Percentiles rank a stretch among this genome's conserved stretches.
phyloP scores from a whole-genome alignment of 768 basidiomycete genomes.

The Leucocoprinus leucothites region DNA sequence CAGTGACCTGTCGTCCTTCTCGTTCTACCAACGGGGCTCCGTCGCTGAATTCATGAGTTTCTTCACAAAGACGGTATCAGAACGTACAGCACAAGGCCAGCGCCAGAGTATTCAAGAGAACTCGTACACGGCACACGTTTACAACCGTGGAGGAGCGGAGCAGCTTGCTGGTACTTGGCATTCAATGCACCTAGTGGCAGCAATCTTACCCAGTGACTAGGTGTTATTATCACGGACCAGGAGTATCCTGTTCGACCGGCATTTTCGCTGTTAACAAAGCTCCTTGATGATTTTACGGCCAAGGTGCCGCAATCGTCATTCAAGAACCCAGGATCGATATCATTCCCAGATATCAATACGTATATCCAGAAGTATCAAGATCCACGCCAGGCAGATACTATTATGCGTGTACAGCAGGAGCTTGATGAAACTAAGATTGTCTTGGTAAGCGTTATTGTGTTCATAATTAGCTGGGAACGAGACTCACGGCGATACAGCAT shows the following conservation, averaged over 20 bases:
- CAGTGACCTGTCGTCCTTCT: conserved; percentile 85
- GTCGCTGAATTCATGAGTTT: conserved; percentile 93
- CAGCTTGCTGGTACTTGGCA: conserved; percentile 68
- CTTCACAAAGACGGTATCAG: conserved; percentile 89
- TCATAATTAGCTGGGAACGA: conserved; percentile 1
- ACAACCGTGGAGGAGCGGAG: conserved; percentile 85
- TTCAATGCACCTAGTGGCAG: background rate
- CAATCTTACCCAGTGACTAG: conserved; percentile 34
- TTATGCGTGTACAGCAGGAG: conserved; percentile 98
- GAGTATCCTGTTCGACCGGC: conserved; percentile 97
- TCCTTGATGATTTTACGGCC: conserved; percentile 88
- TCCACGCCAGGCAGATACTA: conserved; percentile 93
- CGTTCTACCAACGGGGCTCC: conserved; percentile 88
- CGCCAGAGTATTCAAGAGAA: conserved; percentile 95
- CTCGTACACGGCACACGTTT: conserved; percentile 89
- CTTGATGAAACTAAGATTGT: conserved; percentile 99
- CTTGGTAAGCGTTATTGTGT: conserved; percentile 53
- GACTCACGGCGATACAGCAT: conserved; percentile 54
- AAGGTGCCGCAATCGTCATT: conserved; percentile 75
- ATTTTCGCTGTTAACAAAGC: conserved; percentile 90
- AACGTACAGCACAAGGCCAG: conserved; percentile 83
- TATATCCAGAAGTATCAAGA: conserved; percentile 96
- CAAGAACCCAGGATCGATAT: conserved; percentile 61
- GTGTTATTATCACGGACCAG: conserved; percentile 88
- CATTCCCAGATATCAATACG: conserved; percentile 70